phyloP scores from a whole-genome alignment of 73 alveolate genomes.

The Paramecium octaurelia region DNA sequence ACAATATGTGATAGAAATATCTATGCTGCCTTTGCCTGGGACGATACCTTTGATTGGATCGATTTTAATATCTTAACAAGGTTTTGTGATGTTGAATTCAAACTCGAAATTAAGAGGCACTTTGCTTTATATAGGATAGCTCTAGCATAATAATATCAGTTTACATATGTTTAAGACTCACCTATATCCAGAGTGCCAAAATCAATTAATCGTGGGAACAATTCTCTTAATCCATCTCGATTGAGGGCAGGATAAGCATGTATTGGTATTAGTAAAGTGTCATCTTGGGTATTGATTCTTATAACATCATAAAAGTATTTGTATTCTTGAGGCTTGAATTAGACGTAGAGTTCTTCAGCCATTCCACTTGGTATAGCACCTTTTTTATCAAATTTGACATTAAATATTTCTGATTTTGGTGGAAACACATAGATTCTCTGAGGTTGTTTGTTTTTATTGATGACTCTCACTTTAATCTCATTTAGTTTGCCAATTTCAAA shows the following conservation, averaged over 20 bases:
- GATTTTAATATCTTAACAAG: slow-evolving; percentile 82
- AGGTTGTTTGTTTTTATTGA: slow-evolving; percentile 87
- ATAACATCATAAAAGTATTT: slow-evolving; percentile 93
- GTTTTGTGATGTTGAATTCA: slow-evolving; percentile 79
- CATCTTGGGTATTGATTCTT: slow-evolving; percentile 91
- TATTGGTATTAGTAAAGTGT: slow-evolving; percentile 88
- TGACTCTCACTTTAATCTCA: slow-evolving; percentile 80
- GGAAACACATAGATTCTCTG: slow-evolving; percentile 93
- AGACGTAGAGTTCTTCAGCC: slow-evolving; percentile 86
- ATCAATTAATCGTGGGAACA: slow-evolving; percentile 89
- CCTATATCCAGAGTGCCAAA: slow-evolving; percentile 86
- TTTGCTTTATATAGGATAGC: slow-evolving; percentile 81
- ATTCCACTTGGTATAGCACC: slow-evolving; percentile 95
- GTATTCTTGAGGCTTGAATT: slow-evolving; percentile 91
- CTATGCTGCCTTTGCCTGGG: slow-evolving; percentile 69
- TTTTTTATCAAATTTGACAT: slow-evolving; percentile 86
- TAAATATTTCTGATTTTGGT: slow-evolving; percentile 86
- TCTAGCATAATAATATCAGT: neutral
- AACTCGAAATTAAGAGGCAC: slow-evolving; percentile 90
- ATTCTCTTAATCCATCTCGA: slow-evolving; percentile 78
- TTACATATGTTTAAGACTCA: slow-evolving; percentile 69
- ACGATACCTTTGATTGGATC: slow-evolving; percentile 83
- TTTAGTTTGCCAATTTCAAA: slow-evolving; percentile 86
- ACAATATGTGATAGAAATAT: slow-evolving; percentile 71
- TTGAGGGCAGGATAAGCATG: slow-evolving; percentile 96